Evolutionary conservation across 2,329 filamentous ascomycete genomes (phyloP), one percentile per base, ranked within the genome.

Genomic region (Fusarium penzigii): DNA sequence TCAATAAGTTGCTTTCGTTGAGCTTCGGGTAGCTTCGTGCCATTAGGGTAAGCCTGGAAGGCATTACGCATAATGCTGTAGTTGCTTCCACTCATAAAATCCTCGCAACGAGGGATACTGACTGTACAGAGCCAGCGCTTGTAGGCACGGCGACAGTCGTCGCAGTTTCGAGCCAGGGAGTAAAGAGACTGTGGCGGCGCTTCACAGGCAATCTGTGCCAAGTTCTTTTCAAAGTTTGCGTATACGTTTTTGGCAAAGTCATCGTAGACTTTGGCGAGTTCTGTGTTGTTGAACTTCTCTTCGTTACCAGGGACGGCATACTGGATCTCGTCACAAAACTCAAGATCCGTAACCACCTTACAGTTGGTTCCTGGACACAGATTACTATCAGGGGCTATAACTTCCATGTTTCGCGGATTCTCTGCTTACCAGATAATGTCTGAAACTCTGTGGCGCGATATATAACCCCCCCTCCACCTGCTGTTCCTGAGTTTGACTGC

Each of bases 61-160:
- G 91, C 81, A 65, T 93, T 94, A 42, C 94, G 88, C 17, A 71
- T 65, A 29, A 78, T 70, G 2, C 77, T 72, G 57, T 73, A 73
- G 1, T 70, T 48, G 13, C 78, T 75, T 2, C 70, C 64, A 44
- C 78, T 83, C 46, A 80, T 83, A 64, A 89, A 94, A 73, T 97
- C 93, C 65, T 90, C 87, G 75, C 94, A 99, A 29, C 92, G 89
- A 1, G 94, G 94, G 56, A 99, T 94, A 14, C 86, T 88, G 29
- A 97, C 92, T 20, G 90, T 89, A 75, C 94, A 99, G 17, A 99
- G 85, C 94, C 94, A 99, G 65, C 86, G 79, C 70, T 95, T 97
- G 80, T 99, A 99, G 9, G 91, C 90, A 1, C 69, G 66, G 14
- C 78, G 83, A 72, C 94, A 99, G 70, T 95, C 82, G 41, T 76